Evolutionary conservation across 2,329 filamentous ascomycete genomes (phyloP), one percentile per base, ranked within the genome.

Genomic region (Monosporascus sp.): DNA sequence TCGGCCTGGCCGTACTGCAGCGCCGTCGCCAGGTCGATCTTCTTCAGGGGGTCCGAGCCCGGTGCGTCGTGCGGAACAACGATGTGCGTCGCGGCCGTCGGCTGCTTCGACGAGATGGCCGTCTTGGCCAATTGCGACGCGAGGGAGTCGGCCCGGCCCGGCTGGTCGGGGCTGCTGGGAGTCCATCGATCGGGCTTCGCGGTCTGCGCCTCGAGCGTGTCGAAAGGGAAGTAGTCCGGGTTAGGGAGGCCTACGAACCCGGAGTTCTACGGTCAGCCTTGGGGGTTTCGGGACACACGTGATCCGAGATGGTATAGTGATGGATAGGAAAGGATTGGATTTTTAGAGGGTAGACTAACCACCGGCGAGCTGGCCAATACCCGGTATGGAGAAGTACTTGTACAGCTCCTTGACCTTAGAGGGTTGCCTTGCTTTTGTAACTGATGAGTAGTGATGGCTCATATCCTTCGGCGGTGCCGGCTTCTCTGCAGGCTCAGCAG

Each of bases 1-100:
- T 87, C 79, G 2, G 88, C 86, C n/a, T 81, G 82, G 55, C 90
- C 90, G 74, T 97, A 97, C 72, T 97, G 92, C 50, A 97, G 77
- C 3, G 91, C 91, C 0, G 88, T 88, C 50, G 83, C 80, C 31
- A 96, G 73, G 67, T 96, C 92, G 63, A 96, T 89, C 73, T 87
- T 89, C 65, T 81, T 81, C 31, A 81, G 63, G 0, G 80, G 76
- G 61, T 92, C 81, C 45, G 74, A 64, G 47, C 81, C 77, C 3
- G 74, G 67, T 16, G 81, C 56, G 20, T 65, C 65, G 44, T 70
- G 82, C 48, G 80, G 92, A 0, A 96, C 85, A 5, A 82, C 75
- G 49, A 96, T 74, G 61, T 86, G 85, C 6, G 75, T 63, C 37
- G 74, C 65, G 16, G 70, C 59, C 11, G 64, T 68, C 9, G 59